These are phyloP conservation scores for Rickenella mellea DNA, from an alignment of 768 basidiomycete species.

Conservation along the genomic window DNA sequence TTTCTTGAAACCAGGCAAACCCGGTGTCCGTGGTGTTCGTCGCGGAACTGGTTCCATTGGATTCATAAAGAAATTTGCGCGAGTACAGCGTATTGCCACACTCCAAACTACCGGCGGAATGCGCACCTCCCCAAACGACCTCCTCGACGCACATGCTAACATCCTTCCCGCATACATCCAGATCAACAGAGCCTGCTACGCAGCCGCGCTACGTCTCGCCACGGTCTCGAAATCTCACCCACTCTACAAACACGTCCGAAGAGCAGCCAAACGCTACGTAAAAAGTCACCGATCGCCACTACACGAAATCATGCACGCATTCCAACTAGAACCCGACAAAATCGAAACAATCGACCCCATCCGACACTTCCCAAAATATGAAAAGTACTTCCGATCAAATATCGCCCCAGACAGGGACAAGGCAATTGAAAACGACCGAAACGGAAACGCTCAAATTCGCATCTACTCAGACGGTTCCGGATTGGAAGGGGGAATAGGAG, in stretches of 20 bases:
- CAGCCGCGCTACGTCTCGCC: slow-evolving; percentile 4
- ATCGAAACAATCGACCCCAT: not conserved
- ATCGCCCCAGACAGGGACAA: slow-evolving; percentile 1
- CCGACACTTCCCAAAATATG: slow-evolving; percentile 2
- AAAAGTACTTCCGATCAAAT: not conserved
- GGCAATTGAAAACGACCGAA: slow-evolving; percentile 1
- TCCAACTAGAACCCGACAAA: not conserved
- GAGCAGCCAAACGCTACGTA: not conserved
- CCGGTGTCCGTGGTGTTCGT: too few species aligned
- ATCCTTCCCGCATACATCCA: slow-evolving; percentile 4
- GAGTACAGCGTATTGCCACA: slow-evolving; percentile 12
- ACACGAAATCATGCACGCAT: slow-evolving; percentile 8
- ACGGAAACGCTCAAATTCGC: not conserved
- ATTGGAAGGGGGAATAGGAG: not conserved
- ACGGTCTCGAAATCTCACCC: slow-evolving; percentile 10
- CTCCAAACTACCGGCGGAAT: slow-evolving; percentile 12
- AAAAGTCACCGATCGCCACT: slow-evolving; percentile 2
- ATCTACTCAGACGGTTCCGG: not conserved
- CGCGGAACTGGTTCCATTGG: not conserved
- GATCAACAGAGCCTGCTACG: slow-evolving; percentile 2
- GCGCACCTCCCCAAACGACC: slow-evolving; percentile 6
- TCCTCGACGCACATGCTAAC: slow-evolving; percentile 3
- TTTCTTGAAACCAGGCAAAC: too few species aligned
- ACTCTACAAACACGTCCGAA: not conserved
- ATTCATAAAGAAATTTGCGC: not conserved